Base-by-base conservation (phyloP, 2,329 filamentous ascomycete species). In the Sclerotinia spermophila region DNA sequence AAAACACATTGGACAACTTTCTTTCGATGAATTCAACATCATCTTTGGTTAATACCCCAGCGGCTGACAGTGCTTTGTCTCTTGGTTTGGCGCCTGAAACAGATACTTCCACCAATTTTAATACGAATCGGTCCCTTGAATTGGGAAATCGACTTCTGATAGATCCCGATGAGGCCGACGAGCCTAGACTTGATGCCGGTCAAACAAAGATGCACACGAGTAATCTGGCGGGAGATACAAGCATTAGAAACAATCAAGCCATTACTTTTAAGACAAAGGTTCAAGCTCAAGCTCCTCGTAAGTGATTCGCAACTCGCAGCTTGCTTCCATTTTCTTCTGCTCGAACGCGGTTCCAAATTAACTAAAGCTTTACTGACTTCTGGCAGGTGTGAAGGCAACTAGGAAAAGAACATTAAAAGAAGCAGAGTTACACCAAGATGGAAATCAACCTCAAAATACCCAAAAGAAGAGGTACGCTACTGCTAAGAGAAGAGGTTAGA, bases 241-340 rank as follows among this genome's bases (percentile, higher is more conserved):
- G n/a, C n/a, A n/a, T n/a, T n/a, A n/a, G n/a, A n/a, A n/a, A n/a
- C n/a, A n/a, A n/a, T n/a, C n/a, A n/a, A n/a, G n/a, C n/a, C n/a
- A n/a, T n/a, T n/a, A n/a, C n/a, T n/a, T n/a, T n/a, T n/a, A n/a
- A n/a, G n/a, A n/a, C n/a, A n/a, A n/a, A n/a, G n/a, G n/a, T n/a
- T n/a, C 42, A 44, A 17, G 44, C 44, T 48, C 17, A 48, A 21
- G 21, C 21, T 48, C 21, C 21, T 19, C 15, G 44, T 48, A 17
- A 45, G 42, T 15, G 15, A 17, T n/a, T n/a, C n/a, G n/a, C n/a
- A n/a, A n/a, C 42, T 17, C 15, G 19, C 33, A 4, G 33, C 21
- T 58, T 33, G 1, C 33, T 38, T 5, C 19, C 3, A 0, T n/a
- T 0, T 38, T 58, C 2, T n/a, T 58, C 6, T 13, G 0, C 8